A percentile compares a stretch with the other conserved stretches of the same genome.
phyloP scores from a whole-genome alignment of 108 stramenopile genomes.

The Schizochytrium sp. region DNA sequence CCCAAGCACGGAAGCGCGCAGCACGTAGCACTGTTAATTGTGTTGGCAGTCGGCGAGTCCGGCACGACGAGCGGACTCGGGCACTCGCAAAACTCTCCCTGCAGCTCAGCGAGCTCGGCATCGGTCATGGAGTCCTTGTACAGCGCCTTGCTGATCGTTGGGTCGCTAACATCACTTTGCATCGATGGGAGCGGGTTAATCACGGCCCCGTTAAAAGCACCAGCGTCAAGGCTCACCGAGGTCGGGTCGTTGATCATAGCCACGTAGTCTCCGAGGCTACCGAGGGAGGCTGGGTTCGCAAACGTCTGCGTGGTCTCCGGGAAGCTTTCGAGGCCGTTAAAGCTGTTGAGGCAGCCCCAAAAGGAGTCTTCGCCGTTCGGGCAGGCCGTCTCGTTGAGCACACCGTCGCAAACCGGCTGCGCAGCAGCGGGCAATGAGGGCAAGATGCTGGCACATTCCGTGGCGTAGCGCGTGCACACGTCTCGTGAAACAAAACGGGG shows the following conservation, averaged over 20 bases:
- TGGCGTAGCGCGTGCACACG: background rate
- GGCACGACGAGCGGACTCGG: background rate
- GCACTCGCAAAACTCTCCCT: background rate
- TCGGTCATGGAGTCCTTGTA: background rate
- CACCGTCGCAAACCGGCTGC: background rate
- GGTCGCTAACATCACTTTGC: background rate
- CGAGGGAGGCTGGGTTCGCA: background rate
- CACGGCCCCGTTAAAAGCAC: background rate
- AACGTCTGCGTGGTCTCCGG: background rate
- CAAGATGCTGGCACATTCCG: background rate
- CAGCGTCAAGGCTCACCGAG: background rate
- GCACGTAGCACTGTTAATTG: background rate
- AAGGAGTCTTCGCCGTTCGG: background rate
- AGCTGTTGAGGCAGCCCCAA: background rate
- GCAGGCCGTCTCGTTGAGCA: background rate
- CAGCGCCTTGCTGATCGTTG: background rate
- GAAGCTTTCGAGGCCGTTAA: background rate
- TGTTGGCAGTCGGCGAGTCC: background rate
- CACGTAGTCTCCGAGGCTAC: background rate
- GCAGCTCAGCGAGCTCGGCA: background rate
- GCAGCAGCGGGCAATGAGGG: background rate
- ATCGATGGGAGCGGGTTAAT: background rate
- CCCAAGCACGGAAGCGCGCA: slow-evolving; percentile 1
- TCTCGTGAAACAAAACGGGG: background rate
- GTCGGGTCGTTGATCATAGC: background rate